Percentiles rank a stretch among this genome's conserved stretches.
These are phyloP conservation scores for Coemansia sp. DNA, from an alignment of 192 early-diverging fungal species.

Conservation along the genomic window DNA sequence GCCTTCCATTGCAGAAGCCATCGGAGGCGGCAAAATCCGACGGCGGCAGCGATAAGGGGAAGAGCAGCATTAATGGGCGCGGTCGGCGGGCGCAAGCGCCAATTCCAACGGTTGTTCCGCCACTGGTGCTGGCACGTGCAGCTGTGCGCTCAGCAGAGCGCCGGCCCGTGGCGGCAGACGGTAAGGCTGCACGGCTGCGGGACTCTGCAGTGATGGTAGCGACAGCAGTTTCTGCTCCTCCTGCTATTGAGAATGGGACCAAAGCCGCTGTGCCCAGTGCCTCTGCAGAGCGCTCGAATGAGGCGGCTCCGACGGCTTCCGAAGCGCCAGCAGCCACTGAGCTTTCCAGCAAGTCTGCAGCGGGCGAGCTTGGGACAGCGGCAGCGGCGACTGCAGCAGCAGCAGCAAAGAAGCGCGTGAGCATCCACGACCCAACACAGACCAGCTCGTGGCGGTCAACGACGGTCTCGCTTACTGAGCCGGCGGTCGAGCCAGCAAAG, in stretches of 20 bases:
- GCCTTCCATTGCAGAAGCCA: background rate
- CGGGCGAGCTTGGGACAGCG: background rate
- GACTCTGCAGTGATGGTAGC: slow-evolving; percentile 3
- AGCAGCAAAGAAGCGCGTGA: slow-evolving; percentile 5
- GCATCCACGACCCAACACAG: background rate
- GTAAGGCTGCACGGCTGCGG: background rate
- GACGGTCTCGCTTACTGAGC: background rate
- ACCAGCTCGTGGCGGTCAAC: slow-evolving; percentile 1
- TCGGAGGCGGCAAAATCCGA: background rate
- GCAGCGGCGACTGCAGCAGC: background rate
- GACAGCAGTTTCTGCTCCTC: background rate
- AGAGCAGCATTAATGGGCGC: slow-evolving; percentile 7
- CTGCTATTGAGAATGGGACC: no score
- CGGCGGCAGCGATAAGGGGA: background rate
- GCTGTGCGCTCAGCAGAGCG: slow-evolving; percentile 2
- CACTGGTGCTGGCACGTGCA: slow-evolving; percentile 23
- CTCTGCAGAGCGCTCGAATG: no score
- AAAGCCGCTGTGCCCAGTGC: no score
- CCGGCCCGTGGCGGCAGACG: background rate
- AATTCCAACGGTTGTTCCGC: slow-evolving; percentile 41
- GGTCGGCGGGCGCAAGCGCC: slow-evolving; percentile 20
- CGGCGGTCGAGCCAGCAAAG: background rate
- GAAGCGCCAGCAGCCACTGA: no score
- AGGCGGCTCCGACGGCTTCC: no score
- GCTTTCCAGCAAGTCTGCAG: background rate